Evolutionary conservation across 139 green algal genomes (phyloP).

Genomic region (Ulvella scutata): DNA sequence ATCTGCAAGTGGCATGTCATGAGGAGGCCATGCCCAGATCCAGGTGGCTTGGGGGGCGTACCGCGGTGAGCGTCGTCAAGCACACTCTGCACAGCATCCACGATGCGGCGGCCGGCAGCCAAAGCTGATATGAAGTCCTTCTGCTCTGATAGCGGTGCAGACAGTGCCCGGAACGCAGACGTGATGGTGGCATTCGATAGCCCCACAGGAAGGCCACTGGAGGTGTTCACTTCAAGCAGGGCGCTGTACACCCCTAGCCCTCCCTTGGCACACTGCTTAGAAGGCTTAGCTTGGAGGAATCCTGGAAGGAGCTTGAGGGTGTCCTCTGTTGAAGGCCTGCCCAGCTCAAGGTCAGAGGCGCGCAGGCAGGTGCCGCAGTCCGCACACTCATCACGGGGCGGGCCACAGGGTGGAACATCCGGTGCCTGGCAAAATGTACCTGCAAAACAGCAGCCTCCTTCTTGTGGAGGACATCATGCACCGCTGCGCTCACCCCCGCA

Average conservation of each 20-base stretch:
- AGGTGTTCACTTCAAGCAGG: slow-evolving; percentile 23
- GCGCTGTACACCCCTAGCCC: slow-evolving; percentile 60
- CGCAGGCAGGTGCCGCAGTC: slow-evolving; percentile 48
- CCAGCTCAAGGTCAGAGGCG: slow-evolving; percentile 4
- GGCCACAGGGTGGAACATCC: slow-evolving; percentile 49
- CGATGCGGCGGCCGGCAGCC: slow-evolving; percentile 7
- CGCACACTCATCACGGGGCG: slow-evolving; percentile 20
- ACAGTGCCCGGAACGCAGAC: slow-evolving; percentile 65
- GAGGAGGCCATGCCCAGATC: slow-evolving; percentile 8
- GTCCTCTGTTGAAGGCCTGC: slow-evolving; percentile 27
- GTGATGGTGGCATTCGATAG: slow-evolving; percentile 28
- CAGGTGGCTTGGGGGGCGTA: background rate
- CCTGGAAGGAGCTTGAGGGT: slow-evolving; percentile 58
- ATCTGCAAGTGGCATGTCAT: slow-evolving; percentile 26
- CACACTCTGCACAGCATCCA: background rate
- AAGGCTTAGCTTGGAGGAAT: slow-evolving; percentile 65
- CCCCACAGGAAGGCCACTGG: slow-evolving; percentile 11
- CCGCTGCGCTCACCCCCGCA: background rate
- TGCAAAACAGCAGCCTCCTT: background rate
- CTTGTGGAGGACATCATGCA: background rate
- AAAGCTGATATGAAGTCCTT: slow-evolving; percentile 70
- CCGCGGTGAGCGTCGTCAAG: background rate
- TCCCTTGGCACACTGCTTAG: slow-evolving; percentile 58
- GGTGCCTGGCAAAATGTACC: slow-evolving; percentile 42
- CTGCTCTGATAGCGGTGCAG: slow-evolving; percentile 59